Base-by-base conservation (phyloP, 345 rosid genomes). In the Sisymbrium altissimum region DNA sequence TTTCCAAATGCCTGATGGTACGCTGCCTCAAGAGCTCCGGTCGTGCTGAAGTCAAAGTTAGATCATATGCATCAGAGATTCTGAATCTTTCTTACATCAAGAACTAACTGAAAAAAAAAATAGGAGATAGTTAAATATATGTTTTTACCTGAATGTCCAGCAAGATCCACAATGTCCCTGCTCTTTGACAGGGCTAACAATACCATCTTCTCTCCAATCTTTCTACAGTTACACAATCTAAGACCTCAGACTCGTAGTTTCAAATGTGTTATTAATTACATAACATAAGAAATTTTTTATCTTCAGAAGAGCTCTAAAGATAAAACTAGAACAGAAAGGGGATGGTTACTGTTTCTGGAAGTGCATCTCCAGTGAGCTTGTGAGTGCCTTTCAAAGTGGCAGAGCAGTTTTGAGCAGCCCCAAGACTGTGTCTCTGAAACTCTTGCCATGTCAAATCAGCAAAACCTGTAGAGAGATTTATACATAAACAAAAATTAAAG, bases 131-230 rank as follows among this genome's bases (percentile, higher is more conserved):
- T 57, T n/a, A 25, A 12, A 9, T 36, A 15, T 43, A 13, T 19
- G 19, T 29, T 27, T 15, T 46, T 71, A 91, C 98, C 98, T 93
- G 84, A 93, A 93, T 38, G 98, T 89, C 98, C 97, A 93, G 83
- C 97, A 93, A 79, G 98, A 91, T 72, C 98, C 98, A 75, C 98
- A 93, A n/a, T 78, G 82, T 27, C 98, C 97, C 63, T 93, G 97
- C 43, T 93, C 63, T 82, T 93, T 93, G 4, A 93, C 88, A 2
- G 96, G 93, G 75, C 96, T 91, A n/a, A 91, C 97, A 30, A 93
- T 88, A 59, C 96, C 96, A 21, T 35, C 68, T 38, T 78, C 82
- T 77, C 98, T 91, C 98, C 98, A 93, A 71, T 93, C 97, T 89
- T 86, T 89, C 97, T 93, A 73, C 41, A 45, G 0, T 73, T 35